A percentile compares a stretch with the other conserved stretches of the same genome.
These are phyloP conservation scores for Pyricularia grisea DNA, from an alignment of 2,329 filamentous ascomycete species.

Conservation along the genomic window DNA sequence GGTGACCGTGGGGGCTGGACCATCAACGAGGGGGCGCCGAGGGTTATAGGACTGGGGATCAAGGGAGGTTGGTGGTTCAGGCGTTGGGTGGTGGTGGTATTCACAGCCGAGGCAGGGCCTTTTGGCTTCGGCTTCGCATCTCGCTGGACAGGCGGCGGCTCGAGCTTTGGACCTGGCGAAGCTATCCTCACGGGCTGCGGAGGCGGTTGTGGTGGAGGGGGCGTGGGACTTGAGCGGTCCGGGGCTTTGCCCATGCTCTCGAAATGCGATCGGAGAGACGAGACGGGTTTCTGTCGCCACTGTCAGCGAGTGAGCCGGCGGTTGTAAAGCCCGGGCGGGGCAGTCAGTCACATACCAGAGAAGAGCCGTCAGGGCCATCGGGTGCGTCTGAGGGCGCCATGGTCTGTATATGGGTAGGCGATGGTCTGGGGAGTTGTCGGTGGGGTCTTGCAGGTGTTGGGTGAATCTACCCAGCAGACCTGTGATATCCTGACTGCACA, in stretches of 20 bases:
- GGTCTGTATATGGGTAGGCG: slow-evolving; percentile 8
- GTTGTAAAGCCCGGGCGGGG: neutral
- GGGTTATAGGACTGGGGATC: slow-evolving; percentile 27
- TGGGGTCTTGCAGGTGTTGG: neutral
- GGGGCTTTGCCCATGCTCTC: slow-evolving; percentile 59
- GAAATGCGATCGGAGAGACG: slow-evolving; percentile 70
- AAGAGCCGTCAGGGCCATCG: slow-evolving; percentile 65
- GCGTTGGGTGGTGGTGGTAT: neutral
- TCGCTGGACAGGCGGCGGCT: slow-evolving; percentile 15
- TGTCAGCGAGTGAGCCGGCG: slow-evolving; percentile 15
- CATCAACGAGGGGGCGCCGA: slow-evolving; percentile 52
- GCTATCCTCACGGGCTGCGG: slow-evolving; percentile 26
- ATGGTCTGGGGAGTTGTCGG: neutral
- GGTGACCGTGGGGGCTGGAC: slow-evolving; percentile 65
- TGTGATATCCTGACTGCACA: neutral
- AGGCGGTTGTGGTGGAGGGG: slow-evolving; percentile 13
- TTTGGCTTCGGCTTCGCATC: slow-evolving; percentile 28
- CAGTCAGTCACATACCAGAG: slow-evolving; percentile 47
- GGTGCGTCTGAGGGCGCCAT: slow-evolving; percentile 33
- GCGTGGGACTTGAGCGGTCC: slow-evolving; percentile 15
- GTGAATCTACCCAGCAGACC: slow-evolving; percentile 5
- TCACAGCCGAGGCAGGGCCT: neutral
- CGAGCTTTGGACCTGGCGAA: slow-evolving; percentile 27
- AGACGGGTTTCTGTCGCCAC: slow-evolving; percentile 60
- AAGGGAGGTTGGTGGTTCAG: slow-evolving; percentile 17